Conservation (phyloP, 2,329 filamentous ascomycete species). For the Thelonectria discophora region DNA sequence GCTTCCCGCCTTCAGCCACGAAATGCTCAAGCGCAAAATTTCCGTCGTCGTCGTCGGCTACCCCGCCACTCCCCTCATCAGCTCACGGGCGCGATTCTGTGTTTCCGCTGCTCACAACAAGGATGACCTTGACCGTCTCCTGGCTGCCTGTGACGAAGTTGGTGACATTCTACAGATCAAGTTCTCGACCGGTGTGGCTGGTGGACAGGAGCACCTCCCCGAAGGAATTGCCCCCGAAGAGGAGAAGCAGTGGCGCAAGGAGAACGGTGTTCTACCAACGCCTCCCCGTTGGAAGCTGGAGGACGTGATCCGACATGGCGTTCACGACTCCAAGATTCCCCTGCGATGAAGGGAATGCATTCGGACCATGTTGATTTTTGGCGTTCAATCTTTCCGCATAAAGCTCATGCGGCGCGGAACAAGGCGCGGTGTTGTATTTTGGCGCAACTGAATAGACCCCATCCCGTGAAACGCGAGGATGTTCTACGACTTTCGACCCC, state of each 20-base stretch:
- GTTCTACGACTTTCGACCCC: constrained; percentile 35
- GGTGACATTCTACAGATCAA: constrained; percentile 93
- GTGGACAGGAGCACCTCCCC: constrained; percentile 80
- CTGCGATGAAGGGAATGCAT: constrained; percentile 62
- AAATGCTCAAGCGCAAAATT: constrained; percentile 98
- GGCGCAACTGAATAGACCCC: constrained; percentile 38
- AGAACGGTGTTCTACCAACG: constrained; percentile 72
- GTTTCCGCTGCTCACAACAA: constrained; percentile 97
- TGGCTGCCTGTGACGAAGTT: constrained; percentile 90
- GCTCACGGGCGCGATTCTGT: constrained; percentile 94
- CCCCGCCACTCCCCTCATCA: constrained; percentile 93
- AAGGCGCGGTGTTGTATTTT: constrained; percentile 33
- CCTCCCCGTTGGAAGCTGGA: constrained; percentile 86
- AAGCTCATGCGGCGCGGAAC: constrained; percentile 22
- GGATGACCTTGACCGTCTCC: constrained; percentile 91
- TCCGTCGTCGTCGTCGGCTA: constrained; percentile 98
- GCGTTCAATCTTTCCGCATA: constrained; percentile 38
- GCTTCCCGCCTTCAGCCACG: constrained; percentile 97
- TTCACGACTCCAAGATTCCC: constrained; percentile 77
- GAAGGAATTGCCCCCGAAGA: constrained; percentile 76
- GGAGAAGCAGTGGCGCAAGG: constrained; percentile 73
- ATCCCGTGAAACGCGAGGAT: constrained; percentile 35
- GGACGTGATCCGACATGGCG: constrained; percentile 79
- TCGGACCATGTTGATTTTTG: constrained; percentile 34
- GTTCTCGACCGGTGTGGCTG: constrained; percentile 95